Conservation (phyloP, 2,329 filamentous ascomycete species). For the Exophiala bonariae region DNA sequence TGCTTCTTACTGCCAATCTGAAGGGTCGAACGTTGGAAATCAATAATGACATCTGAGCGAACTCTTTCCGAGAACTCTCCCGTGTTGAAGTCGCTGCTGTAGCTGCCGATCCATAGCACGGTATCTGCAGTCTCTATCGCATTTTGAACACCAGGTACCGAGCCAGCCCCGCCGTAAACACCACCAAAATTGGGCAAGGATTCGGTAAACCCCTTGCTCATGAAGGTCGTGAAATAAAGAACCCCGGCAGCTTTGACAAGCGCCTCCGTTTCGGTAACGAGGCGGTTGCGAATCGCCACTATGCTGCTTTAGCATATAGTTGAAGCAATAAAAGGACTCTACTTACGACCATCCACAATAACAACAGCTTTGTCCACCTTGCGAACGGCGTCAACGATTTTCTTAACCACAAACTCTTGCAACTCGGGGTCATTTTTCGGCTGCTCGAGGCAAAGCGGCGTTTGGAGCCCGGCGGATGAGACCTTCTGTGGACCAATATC, state of each 20-base stretch:
- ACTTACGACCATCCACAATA: neutral
- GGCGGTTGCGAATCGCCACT: neutral
- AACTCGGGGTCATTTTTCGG: neutral
- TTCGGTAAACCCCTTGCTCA: neutral
- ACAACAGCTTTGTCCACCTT: neutral
- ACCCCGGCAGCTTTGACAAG: neutral
- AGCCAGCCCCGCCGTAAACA: neutral
- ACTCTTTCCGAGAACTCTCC: neutral
- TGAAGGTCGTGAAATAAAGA: neutral
- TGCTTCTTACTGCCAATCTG: neutral
- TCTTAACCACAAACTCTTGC: neutral
- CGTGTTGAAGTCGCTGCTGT: neutral
- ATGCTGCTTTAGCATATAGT: neutral
- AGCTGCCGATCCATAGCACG: neutral
- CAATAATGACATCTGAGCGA: neutral
- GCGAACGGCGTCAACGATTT: neutral
- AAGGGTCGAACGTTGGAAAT: neutral
- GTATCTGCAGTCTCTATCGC: neutral
- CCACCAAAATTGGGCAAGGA: neutral
- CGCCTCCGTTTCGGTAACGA: neutral
- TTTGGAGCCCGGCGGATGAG: conserved; percentile 4
- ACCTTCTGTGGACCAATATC: conserved; percentile 14
- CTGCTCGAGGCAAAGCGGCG: neutral
- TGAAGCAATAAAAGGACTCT: neutral
- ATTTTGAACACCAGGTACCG: neutral